Percentiles rank a stretch among this genome's conserved stretches.
Evolutionary conservation across 2,329 filamentous ascomycete species (phyloP).

Genomic region (Penicillium janthinellum): DNA sequence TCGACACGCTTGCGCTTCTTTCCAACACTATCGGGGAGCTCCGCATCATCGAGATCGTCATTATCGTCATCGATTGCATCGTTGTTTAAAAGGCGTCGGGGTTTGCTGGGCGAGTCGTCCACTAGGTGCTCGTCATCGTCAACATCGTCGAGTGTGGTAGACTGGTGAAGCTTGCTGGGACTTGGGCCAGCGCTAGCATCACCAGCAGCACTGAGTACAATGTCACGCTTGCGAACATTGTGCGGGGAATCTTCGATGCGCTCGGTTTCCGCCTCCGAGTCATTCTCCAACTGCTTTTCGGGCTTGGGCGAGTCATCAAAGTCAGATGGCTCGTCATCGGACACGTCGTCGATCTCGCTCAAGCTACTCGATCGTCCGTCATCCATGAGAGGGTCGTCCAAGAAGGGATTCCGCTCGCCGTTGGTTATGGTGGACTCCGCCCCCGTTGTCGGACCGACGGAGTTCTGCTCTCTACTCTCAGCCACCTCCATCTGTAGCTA

Average conservation of each 20-base stretch:
- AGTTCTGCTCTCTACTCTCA: constrained; percentile 39
- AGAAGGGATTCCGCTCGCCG: constrained; percentile 37
- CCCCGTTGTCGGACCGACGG: constrained; percentile 38
- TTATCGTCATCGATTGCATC: constrained; percentile 33
- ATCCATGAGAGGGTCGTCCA: constrained; percentile 53
- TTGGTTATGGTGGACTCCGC: constrained; percentile 39
- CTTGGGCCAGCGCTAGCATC: constrained; percentile 66
- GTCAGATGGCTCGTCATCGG: constrained; percentile 63
- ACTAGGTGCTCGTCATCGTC: constrained; percentile 54
- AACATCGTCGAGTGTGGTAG: constrained; percentile 49
- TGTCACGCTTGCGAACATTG: constrained; percentile 63
- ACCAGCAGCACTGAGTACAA: constrained; percentile 60
- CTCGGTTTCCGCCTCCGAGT: constrained; percentile 91
- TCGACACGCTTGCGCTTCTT: constrained; percentile 47
- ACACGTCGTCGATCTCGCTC: constrained; percentile 85
- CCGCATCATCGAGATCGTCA: constrained; percentile 30
- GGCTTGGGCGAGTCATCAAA: constrained; percentile 51
- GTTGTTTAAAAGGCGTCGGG: constrained; percentile 35
- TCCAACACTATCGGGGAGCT: constrained; percentile 34
- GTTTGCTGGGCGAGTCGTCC: constrained; percentile 45
- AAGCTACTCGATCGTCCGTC: constrained; percentile 85
- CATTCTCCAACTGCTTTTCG: constrained; percentile 62
- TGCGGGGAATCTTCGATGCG: constrained; percentile 86
- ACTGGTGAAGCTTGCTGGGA: constrained; percentile 74
- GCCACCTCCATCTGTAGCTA: constrained; percentile 43